phyloP scores from a whole-genome alignment of 1,139 yeast species.

The Keqinozyma sinolaborantium region DNA sequence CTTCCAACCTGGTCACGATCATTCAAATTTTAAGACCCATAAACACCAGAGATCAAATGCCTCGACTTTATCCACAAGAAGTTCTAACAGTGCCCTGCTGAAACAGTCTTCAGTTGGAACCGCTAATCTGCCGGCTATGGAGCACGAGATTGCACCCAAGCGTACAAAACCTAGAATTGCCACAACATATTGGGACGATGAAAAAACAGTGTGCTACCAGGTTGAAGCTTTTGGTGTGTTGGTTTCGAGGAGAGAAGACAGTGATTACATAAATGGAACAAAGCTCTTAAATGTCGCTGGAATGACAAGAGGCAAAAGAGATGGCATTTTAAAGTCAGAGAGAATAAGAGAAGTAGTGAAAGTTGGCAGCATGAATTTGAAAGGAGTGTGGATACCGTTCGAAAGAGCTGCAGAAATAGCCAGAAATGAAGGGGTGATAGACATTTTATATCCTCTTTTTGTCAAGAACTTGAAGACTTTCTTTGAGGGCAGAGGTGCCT shows the following conservation, averaged over 20 bases:
- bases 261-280: constrained; percentile 52
- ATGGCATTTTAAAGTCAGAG: constrained; percentile 68
- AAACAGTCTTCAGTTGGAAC: constrained; percentile 5
- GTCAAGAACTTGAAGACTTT: constrained; percentile 38
- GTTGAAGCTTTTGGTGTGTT: constrained; percentile 43
- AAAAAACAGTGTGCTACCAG: constrained; percentile 45
- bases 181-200: constrained; percentile 49
- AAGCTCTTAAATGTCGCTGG: constrained; percentile 84
- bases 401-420: constrained; percentile 52
- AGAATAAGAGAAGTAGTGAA: constrained; percentile 43
- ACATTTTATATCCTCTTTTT: constrained; percentile 43
- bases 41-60: constrained; percentile 9
- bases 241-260: constrained; percentile 52
- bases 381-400: constrained; percentile 58
- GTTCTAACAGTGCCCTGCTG: constrained; percentile 4
- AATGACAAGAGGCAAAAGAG: constrained; percentile 94
- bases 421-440: constrained; percentile 42
- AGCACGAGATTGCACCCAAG: no score
- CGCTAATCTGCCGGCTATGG: no score
- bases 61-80: constrained; percentile 13
- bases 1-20: no score
- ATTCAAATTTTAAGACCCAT: no score
- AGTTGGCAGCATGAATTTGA: constrained; percentile 51
- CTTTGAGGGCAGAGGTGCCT: constrained; percentile 25
- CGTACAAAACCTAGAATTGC: constrained; percentile 39